Percentiles rank a stretch among this genome's conserved stretches.
Evolutionary conservation across 1,284 basidiomycete species (phyloP).

Genomic region (Ustilago tritici): DNA sequence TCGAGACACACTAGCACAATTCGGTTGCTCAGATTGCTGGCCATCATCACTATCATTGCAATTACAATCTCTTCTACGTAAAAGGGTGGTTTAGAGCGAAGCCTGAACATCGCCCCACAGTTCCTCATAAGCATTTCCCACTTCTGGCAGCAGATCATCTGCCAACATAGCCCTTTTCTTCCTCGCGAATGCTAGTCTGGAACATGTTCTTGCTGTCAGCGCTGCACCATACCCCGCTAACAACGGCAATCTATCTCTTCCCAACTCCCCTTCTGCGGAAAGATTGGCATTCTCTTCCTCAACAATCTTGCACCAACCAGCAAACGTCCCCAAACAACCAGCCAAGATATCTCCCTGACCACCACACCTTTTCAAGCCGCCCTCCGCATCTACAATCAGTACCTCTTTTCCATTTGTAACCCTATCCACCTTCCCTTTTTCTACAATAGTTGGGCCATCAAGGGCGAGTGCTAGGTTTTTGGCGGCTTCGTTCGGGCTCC

Average conservation of each 20-base stretch:
- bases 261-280: slow-evolving; percentile 48
- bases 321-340: slow-evolving; percentile 85
- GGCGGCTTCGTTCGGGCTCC: slow-evolving; percentile 70
- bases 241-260: slow-evolving; percentile 76
- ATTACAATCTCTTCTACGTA: background rate
- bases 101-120: slow-evolving; percentile 39
- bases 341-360: slow-evolving; percentile 95
- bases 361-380: slow-evolving; percentile 90
- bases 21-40: too few relatives aligned
- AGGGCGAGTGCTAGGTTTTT: slow-evolving; percentile 76
- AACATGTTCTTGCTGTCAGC: slow-evolving; percentile 86
- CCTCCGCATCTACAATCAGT: slow-evolving; percentile 78
- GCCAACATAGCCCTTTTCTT: slow-evolving; percentile 87
- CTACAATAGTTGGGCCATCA: slow-evolving; percentile 88
- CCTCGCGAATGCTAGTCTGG: slow-evolving; percentile 79
- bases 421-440: slow-evolving; percentile 79
- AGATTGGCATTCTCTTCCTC: slow-evolving; percentile 70
- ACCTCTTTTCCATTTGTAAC: slow-evolving; percentile 72
- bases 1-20: too few relatives aligned
- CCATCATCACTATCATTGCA: too few relatives aligned
- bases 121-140: slow-evolving; percentile 69
- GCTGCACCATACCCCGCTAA: slow-evolving; percentile 89
- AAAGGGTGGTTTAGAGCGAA: background rate
- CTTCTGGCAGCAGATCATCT: slow-evolving; percentile 78
- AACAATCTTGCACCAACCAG: slow-evolving; percentile 94